phyloP scores from a whole-genome alignment of 2,329 filamentous ascomycete genomes.

The Harringtonia lauricola region DNA sequence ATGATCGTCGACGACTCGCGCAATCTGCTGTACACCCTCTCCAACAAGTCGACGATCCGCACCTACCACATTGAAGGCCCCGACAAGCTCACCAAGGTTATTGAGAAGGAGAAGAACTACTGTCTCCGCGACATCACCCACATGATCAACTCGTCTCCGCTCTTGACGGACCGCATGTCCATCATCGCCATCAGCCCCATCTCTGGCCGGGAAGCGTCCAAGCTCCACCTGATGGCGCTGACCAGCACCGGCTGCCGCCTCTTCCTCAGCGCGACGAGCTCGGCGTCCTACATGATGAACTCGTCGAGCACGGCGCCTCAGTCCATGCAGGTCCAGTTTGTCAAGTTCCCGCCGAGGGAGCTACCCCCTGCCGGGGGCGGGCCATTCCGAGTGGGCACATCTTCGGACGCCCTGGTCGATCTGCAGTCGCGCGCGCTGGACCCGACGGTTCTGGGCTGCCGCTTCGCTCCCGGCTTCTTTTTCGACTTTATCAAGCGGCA shows the following conservation, averaged over 20 bases:
- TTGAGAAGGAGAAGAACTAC: conserved; percentile 52
- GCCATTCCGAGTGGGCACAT: conserved; percentile 13
- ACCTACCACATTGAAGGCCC: conserved; percentile 75
- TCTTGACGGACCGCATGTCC: conserved; percentile 57
- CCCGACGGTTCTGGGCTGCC: conserved; percentile 38
- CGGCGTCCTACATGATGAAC: conserved; percentile 53
- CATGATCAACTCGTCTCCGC: conserved; percentile 63
- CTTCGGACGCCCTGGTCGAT: conserved; percentile 30
- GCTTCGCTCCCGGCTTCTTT: conserved; percentile 83
- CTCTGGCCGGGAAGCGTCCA: conserved; percentile 63
- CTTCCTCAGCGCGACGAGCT: conserved; percentile 81
- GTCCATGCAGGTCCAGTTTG: conserved; percentile 96
- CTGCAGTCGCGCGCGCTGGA: conserved; percentile 36
- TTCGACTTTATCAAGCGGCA: conserved; percentile 57
- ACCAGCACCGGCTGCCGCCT: conserved; percentile 86
- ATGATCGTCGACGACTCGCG: conserved; percentile 84
- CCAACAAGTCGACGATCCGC: conserved; percentile 76
- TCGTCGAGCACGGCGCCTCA: conserved; percentile 60
- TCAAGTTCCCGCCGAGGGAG: conserved; percentile 74
- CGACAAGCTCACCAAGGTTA: conserved; percentile 49
- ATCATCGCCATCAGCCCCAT: conserved; percentile 85
- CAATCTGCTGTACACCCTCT: conserved; percentile 83
- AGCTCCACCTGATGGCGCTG: conserved; percentile 80
- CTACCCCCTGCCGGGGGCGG: conserved; percentile 15
- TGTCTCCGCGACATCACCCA: conserved; percentile 69